Base-by-base conservation (phyloP, 345 rosid species). In the Boechera divaricarpa region DNA sequence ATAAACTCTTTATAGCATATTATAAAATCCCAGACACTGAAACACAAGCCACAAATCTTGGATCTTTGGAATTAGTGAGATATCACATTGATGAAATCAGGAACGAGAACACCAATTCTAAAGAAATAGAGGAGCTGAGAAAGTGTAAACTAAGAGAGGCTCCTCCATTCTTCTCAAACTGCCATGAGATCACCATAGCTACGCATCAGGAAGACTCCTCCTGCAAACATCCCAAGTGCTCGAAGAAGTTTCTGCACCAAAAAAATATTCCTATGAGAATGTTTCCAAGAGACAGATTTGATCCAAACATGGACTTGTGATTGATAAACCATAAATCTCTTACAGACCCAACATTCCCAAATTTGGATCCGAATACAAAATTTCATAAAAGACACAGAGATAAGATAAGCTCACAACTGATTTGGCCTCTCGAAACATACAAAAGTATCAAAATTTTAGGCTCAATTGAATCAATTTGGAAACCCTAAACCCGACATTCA, bases 141-240 rank as follows among this genome's bases (percentile, higher is more conserved):
- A 49, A 55, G 36, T 56, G 63, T 56, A 78, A 51, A 51, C 49
- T 24, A 38, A 35, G 26, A 47, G 32, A 52, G 57, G 48, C n/a
- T 29, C 18, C 58, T 74, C 48, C 57, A 24, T 18, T 32, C 58
- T 41, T 58, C 52, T 86, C 78, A 93, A 61, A 91, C 67, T 7
- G 90, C 90, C 96, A 94, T 90, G 32, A 86, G 91, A 73, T 93
- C 96, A n/a, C 98, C 98, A 70, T 75, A 94, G 75, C 72, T 86
- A 76, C 95, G 86, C 98, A 94, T 91, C 51, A 94, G 80, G 66
- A 91, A 74, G 67, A 94, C 80, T 18, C 96, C 89, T 76, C 93
- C 96, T 6, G 82, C 93, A 79, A 94, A 94, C 51, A 90, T 4
- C 12, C 96, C 97, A 58, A 77, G 81, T 52, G 97, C 91, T 35